Evolutionary conservation across 108 stramenopile genomes (phyloP), one percentile per base, ranked within the genome.

Genomic region (Poteriospumella lacustris): DNA sequence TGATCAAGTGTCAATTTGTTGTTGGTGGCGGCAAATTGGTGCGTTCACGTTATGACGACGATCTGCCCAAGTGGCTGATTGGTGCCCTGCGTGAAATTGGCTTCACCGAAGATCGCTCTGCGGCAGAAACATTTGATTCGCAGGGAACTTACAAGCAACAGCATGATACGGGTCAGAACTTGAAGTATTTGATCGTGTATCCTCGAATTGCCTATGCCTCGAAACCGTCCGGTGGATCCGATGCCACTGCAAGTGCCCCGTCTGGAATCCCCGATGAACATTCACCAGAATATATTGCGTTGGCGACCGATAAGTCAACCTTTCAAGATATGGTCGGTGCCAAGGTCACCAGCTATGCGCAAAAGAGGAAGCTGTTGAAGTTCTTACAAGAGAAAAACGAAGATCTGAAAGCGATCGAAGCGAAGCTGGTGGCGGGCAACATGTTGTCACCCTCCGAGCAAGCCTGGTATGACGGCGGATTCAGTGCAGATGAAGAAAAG

Each of bases 81-180:
- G 3, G 9, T 28, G 70, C 70, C 15, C 36, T 73, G 31, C 26
- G 70, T 26, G 70, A 73, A 5, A 38, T 73, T 42, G 70, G 70
- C 28, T 73, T 33, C 31, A 5, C 3, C 3, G 70, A 73, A 19
- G 70, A 73, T 38, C 70, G 33, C 15, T 42, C 40, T 19, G 70
- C 70, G 28, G 70, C 70, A 38, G 43, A 52, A 42, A 56, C 43
- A 3, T 73, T 52, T 38, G 43, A 44, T 19, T 73, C 44, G 9
- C 70, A 73, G 31, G 70, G 70, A 9, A 73, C 12, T 19, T 73
- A 29, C 47, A 73, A 73, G 24, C 70, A 73, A 5, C 70, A 73
- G 36, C 70, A 73, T 42, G 70, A 73, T 38, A 73, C 70, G 15
- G 70, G 70, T 5, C 70, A 73, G 47, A 73, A 73, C 31, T 24